phyloP scores from a whole-genome alignment of 2,329 filamentous ascomycete genomes.

The Alternaria sp. region DNA sequence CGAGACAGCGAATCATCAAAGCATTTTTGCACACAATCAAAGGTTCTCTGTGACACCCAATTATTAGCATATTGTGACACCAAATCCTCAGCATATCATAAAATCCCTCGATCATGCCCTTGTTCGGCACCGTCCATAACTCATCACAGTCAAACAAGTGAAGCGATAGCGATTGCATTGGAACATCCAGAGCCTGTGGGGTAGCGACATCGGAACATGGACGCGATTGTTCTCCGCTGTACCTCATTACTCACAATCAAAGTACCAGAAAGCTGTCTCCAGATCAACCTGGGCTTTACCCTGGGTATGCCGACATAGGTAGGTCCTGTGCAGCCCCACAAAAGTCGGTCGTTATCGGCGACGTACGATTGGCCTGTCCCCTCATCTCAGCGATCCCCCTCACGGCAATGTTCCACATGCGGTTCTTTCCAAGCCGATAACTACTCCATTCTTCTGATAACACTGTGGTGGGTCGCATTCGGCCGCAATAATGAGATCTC shows the following conservation, averaged over 20 bases:
- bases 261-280: not conserved
- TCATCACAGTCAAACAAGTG: not conserved
- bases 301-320: slow-evolving; percentile 2
- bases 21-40: not conserved
- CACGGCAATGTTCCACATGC: slow-evolving; percentile 7
- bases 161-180: not conserved
- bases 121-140: not conserved
- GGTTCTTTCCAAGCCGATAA: slow-evolving; percentile 15
- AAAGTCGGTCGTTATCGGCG: slow-evolving; percentile 15
- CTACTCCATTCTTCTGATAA: slow-evolving; percentile 8
- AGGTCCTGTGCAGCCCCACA: slow-evolving; percentile 8
- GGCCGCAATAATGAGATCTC: not conserved
- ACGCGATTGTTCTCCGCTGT: not conserved
- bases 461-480: not conserved
- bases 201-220: not conserved
- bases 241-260: not conserved
- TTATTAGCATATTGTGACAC: not conserved
- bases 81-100: not conserved
- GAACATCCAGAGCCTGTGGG: not conserved
- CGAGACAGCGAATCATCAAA: not conserved
- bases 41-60: not conserved
- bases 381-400: not conserved
- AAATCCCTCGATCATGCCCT: not conserved
- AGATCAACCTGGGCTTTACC: not conserved
- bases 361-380: slow-evolving; percentile 10